Conservation (phyloP, 1,284 basidiomycete species). For the Rhodotorula mucilaginosa region DNA sequence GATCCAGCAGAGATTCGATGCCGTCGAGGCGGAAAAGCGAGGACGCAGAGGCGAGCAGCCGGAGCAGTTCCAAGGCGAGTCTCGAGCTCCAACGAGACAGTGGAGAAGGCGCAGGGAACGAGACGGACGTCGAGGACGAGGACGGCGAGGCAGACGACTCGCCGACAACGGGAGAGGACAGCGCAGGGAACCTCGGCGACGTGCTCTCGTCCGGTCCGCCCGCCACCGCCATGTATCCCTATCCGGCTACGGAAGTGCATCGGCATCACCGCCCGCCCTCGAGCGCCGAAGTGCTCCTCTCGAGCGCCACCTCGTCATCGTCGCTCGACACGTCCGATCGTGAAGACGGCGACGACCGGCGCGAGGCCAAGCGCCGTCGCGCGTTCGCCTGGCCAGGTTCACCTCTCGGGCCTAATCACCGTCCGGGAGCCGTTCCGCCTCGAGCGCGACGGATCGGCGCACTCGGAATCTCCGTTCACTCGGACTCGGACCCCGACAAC, state of each 20-base stretch:
- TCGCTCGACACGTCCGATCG: conserved; percentile 7
- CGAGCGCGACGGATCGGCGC: conserved; percentile 29
- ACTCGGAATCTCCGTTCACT: conserved; percentile 36
- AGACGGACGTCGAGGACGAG: conserved; percentile 20
- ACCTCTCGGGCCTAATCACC: not conserved
- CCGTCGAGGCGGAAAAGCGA: not conserved
- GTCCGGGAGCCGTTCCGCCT: conserved; percentile 9
- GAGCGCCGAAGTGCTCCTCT: conserved; percentile 24
- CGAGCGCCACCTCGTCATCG: conserved; percentile 17
- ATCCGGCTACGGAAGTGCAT: conserved; percentile 2
- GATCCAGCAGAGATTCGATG: not conserved
- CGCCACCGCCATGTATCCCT: conserved; percentile 19
- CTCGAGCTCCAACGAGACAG: not conserved
- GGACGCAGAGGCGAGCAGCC: not conserved
- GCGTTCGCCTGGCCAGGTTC: not conserved
- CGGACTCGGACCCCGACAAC: conserved; percentile 23
- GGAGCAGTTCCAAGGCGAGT: not conserved
- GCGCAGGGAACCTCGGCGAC: not conserved
- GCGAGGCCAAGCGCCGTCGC: not conserved
- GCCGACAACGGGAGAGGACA: not conserved
- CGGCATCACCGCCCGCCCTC: conserved; percentile 9
- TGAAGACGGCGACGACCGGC: not conserved
- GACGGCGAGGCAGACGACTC: conserved; percentile 7
- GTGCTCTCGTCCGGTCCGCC: no score
- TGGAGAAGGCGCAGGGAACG: conserved; percentile 8